Evolutionary conservation across 202 grass and related monocot species (phyloP).

Genomic region (Panicum hallii): DNA sequence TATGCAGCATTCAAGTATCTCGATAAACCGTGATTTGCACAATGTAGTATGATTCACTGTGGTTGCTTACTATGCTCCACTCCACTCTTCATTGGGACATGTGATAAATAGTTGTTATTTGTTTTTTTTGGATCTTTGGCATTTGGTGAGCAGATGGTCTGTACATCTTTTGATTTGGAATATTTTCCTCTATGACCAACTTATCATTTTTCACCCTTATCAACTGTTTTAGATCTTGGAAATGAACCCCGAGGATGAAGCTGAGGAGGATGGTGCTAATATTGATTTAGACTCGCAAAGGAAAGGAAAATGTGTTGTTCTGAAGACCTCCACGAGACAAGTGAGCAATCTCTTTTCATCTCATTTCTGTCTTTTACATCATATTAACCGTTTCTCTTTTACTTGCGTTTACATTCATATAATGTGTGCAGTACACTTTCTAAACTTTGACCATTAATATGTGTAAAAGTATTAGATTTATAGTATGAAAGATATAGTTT

Average conservation of each 20-base stretch:
- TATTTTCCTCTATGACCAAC: not conserved
- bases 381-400: not conserved
- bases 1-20: not conserved
- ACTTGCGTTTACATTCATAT: not conserved
- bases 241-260: slow-evolving; percentile 97
- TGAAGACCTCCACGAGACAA: slow-evolving; percentile 90
- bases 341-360: slow-evolving; percentile 45
- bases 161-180: not conserved
- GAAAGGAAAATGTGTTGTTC: slow-evolving; percentile 94
- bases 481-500: not conserved
- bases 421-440: not conserved
- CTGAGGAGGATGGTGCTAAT: slow-evolving; percentile 93
- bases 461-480: not conserved
- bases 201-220: not conserved
- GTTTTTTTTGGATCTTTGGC: not conserved
- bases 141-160: not conserved
- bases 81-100: not conserved
- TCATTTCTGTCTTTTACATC: slow-evolving; percentile 11
- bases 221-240: slow-evolving; percentile 76
- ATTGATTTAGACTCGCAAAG: slow-evolving; percentile 92
- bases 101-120: not conserved
- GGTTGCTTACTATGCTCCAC: too few species aligned
- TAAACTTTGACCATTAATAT: not conserved
- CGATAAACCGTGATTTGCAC: not conserved
- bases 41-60: not conserved